phyloP scores from a whole-genome alignment of 2,329 filamentous ascomycete species.

The Cladosporium oxysporum region DNA sequence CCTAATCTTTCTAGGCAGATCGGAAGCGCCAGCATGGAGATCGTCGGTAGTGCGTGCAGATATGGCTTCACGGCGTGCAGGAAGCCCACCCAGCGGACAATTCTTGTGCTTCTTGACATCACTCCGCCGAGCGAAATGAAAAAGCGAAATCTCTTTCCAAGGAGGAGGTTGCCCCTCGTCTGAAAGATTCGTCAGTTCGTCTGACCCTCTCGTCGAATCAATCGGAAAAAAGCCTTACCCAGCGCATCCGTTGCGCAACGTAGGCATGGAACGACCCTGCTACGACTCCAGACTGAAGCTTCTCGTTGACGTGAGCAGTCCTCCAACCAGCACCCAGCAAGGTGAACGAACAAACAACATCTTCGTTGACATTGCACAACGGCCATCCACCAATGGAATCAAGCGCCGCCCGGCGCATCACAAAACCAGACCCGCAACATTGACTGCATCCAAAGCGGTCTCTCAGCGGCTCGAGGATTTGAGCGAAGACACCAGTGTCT shows the following conservation, averaged over 20 bases:
- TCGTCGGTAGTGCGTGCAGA: background rate
- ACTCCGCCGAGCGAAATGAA: background rate
- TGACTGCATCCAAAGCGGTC: conserved; percentile 9
- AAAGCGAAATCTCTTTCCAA: background rate
- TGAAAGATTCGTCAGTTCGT: background rate
- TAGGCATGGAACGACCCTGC: conserved; percentile 9
- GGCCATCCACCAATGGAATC: conserved; percentile 16
- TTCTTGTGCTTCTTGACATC: background rate
- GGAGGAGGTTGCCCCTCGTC: conserved; percentile 1
- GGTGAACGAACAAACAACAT: conserved; percentile 6
- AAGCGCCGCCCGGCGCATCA: conserved; percentile 8
- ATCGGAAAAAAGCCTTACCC: background rate
- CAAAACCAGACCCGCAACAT: conserved; percentile 10
- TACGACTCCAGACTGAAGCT: conserved; percentile 4
- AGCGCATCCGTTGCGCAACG: conserved; percentile 14
- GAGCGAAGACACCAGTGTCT: background rate
- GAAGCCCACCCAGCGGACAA: background rate
- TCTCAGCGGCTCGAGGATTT: conserved; percentile 4
- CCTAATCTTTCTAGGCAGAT: background rate
- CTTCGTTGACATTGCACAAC: background rate
- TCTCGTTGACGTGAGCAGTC: conserved; percentile 1
- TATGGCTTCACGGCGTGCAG: background rate
- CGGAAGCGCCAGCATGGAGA: background rate
- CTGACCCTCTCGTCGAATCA: background rate
- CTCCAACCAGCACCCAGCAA: conserved; percentile 6